phyloP scores from a whole-genome alignment of 352 stramenopile species.

The Phytophthora multivora region DNA sequence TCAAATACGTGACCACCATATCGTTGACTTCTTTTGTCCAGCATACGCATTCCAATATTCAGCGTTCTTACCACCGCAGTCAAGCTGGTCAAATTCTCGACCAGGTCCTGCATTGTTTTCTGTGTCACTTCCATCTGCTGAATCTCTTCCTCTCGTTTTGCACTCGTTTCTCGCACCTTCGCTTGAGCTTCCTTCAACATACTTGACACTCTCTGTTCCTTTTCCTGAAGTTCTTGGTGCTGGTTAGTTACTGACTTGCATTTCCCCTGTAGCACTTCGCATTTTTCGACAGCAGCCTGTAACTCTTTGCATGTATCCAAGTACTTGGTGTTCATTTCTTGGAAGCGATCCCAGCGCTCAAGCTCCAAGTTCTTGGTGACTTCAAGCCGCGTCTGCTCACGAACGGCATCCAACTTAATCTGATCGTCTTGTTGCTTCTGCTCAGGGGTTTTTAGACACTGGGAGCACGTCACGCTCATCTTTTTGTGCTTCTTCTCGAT shows the following conservation, averaged over 20 bases:
- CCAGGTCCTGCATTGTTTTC: constrained; percentile 66
- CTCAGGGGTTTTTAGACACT: constrained; percentile 63
- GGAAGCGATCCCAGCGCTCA: constrained; percentile 68
- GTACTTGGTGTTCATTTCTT: constrained; percentile 75
- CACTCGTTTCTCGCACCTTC: constrained; percentile 22
- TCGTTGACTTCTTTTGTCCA: not conserved
- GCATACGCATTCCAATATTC: not conserved
- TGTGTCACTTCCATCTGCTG: constrained; percentile 51
- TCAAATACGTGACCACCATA: not conserved
- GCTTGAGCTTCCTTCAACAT: constrained; percentile 29
- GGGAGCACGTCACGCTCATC: constrained; percentile 44
- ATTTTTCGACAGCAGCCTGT: constrained; percentile 37
- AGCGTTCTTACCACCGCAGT: constrained; percentile 48
- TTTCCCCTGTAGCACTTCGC: constrained; percentile 31
- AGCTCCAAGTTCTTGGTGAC: constrained; percentile 65
- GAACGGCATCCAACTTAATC: constrained; percentile 45
- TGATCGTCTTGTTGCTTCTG: constrained; percentile 47
- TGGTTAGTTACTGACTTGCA: constrained; percentile 41
- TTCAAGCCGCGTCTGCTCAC: constrained; percentile 54
- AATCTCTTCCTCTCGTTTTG: constrained; percentile 36
- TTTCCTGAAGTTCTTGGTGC: constrained; percentile 34
- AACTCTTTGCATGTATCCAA: constrained; percentile 54
- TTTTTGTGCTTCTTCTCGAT: constrained; percentile 68
- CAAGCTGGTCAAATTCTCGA: constrained; percentile 71
- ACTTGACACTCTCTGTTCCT: constrained; percentile 26